phyloP scores from a whole-genome alignment of 2,329 filamentous ascomycete genomes.

The Venturiaceae sp. region DNA sequence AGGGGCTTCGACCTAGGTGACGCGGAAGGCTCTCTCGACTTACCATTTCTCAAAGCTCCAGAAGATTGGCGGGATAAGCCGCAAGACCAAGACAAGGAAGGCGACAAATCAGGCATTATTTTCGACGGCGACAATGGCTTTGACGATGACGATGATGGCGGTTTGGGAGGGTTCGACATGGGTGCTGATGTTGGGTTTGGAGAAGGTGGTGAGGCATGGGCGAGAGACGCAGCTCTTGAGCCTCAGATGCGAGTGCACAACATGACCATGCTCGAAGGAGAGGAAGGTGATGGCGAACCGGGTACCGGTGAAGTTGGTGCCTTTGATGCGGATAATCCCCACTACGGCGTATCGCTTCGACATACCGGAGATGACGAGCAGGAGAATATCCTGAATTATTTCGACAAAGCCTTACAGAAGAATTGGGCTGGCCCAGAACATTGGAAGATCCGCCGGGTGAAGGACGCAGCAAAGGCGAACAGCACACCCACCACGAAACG shows the following conservation, averaged over 20 bases:
- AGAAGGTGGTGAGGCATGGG: slow-evolving; percentile 94
- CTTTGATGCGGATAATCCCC: slow-evolving; percentile 56
- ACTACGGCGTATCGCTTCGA: slow-evolving; percentile 72
- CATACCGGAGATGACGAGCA: slow-evolving; percentile 62
- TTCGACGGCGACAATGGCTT: slow-evolving; percentile 87
- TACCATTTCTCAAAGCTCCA: slow-evolving; percentile 82
- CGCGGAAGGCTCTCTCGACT: slow-evolving; percentile 72
- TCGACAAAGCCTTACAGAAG: slow-evolving; percentile 91
- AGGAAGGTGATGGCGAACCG: slow-evolving; percentile 36
- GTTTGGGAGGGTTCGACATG: slow-evolving; percentile 52
- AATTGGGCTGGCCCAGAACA: slow-evolving; percentile 98
- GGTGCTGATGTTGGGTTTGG: slow-evolving; percentile 72
- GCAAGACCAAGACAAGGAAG: slow-evolving; percentile 41
- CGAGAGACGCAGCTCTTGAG: slow-evolving; percentile 75
- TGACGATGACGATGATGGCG: slow-evolving; percentile 64
- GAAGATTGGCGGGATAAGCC: slow-evolving; percentile 74
- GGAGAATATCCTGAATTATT: slow-evolving; percentile 95
- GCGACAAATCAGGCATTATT: slow-evolving; percentile 65
- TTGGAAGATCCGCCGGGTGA: slow-evolving; percentile 94
- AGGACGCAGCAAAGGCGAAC: slow-evolving; percentile 54
- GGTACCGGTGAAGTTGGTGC: slow-evolving; percentile 34
- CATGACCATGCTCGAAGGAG: slow-evolving; percentile 39
- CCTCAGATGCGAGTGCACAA: slow-evolving; percentile 77
- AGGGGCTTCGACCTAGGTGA: slow-evolving; percentile 91
- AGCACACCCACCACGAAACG: slow-evolving; percentile 50